Conservation (phyloP, 1,284 basidiomycete genomes). For the Hypsizygus ulmarius region DNA sequence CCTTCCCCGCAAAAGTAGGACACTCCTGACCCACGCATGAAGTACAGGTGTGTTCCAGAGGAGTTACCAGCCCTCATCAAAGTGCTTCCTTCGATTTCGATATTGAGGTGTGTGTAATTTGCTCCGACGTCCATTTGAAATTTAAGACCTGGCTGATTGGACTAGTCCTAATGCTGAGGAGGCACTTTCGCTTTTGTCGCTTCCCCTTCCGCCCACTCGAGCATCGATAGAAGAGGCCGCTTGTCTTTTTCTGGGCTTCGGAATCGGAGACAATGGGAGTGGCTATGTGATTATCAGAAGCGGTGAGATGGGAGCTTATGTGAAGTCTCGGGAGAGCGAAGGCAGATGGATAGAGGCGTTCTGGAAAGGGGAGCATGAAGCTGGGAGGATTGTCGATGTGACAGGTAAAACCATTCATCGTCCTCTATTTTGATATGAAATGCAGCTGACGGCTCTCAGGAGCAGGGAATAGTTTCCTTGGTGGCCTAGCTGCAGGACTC, state of each 20-base stretch:
- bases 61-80: slow-evolving; percentile 69
- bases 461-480: slow-evolving; percentile 87
- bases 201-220: slow-evolving; percentile 47
- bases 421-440: background rate
- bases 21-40: slow-evolving; percentile 8
- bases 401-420: slow-evolving; percentile 53
- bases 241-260: slow-evolving; percentile 51
- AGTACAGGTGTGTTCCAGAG: slow-evolving; percentile 78
- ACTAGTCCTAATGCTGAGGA: slow-evolving; percentile 77
- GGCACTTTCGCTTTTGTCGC: slow-evolving; percentile 61
- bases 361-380: slow-evolving; percentile 48
- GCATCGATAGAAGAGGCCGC: slow-evolving; percentile 62
- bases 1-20: background rate
- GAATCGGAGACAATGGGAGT: slow-evolving; percentile 45
- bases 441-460: slow-evolving; percentile 40
- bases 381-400: slow-evolving; percentile 70
- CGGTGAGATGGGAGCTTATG: slow-evolving; percentile 75
- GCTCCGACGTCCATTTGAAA: background rate
- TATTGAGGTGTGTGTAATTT: slow-evolving; percentile 57
- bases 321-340: slow-evolving; percentile 40
- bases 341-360: slow-evolving; percentile 78
- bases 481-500: slow-evolving; percentile 78
- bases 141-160: slow-evolving; percentile 9
- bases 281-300: slow-evolving; percentile 75
- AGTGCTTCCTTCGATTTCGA: slow-evolving; percentile 58